These are phyloP conservation scores for Sclerotinia nivalis DNA, from an alignment of 2,329 filamentous ascomycete species.

Conservation along the genomic window DNA sequence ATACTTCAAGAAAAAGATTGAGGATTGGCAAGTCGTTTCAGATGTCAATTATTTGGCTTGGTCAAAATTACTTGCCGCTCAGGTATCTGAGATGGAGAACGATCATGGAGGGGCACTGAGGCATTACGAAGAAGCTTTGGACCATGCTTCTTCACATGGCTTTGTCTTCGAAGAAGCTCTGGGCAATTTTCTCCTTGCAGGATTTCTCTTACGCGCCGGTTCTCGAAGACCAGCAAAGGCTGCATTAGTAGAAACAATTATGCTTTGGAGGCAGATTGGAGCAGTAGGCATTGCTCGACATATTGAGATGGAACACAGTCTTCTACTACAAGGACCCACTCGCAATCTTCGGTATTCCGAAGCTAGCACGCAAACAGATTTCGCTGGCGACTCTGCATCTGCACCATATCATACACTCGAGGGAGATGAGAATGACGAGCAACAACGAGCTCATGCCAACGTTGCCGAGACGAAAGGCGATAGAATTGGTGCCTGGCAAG, in stretches of 20 bases:
- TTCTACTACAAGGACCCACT: slow-evolving; percentile 63
- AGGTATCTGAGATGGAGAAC: slow-evolving; percentile 62
- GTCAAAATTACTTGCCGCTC: slow-evolving; percentile 67
- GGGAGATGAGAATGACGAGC: slow-evolving; percentile 43
- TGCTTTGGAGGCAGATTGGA: slow-evolving; percentile 67
- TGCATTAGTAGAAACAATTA: slow-evolving; percentile 67
- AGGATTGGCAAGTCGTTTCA: slow-evolving; percentile 63
- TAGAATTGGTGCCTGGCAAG: slow-evolving; percentile 63
- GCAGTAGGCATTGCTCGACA: slow-evolving; percentile 68
- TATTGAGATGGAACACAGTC: slow-evolving; percentile 67
- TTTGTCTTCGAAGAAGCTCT: slow-evolving; percentile 72
- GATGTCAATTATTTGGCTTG: slow-evolving; percentile 72
- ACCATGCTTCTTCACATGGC: slow-evolving; percentile 68
- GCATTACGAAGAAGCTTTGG: slow-evolving; percentile 69
- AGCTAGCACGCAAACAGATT: slow-evolving; percentile 68
- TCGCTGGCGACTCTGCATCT: slow-evolving; percentile 57
- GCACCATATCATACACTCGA: slow-evolving; percentile 54
- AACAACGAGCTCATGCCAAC: slow-evolving; percentile 44
- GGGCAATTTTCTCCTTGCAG: slow-evolving; percentile 72
- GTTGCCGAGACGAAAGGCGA: slow-evolving; percentile 54
- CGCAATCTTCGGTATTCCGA: slow-evolving; percentile 61
- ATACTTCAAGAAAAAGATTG: slow-evolving; percentile 59
- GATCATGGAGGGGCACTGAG: slow-evolving; percentile 60
- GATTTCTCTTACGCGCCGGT: slow-evolving; percentile 65
- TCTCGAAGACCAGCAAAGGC: slow-evolving; percentile 68